Conservation (phyloP, 805 yeast species). For the Maudiozyma pseudohumilis region DNA sequence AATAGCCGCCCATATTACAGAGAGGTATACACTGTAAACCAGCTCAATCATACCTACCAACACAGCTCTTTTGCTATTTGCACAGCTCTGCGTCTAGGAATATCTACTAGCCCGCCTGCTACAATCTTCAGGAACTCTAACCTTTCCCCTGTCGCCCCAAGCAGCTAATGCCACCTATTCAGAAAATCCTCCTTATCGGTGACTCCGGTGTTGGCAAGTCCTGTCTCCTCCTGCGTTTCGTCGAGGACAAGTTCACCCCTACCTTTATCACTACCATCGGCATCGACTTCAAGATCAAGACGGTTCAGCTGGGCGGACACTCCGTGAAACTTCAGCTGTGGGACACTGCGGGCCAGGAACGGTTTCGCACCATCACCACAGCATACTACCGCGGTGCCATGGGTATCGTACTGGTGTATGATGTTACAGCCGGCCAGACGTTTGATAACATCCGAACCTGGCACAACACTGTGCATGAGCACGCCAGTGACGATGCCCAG, state of each 20-base stretch:
- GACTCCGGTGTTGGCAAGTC: constrained; percentile 88
- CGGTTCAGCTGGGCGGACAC: constrained; percentile 85
- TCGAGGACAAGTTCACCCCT: constrained; percentile 92
- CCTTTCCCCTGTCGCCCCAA: no score
- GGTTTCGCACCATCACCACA: constrained; percentile 89
- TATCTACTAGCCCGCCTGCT: no score
- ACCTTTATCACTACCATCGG: constrained; percentile 95
- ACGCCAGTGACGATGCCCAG: constrained; percentile 95
- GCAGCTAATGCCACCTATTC: no score
- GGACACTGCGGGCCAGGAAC: constrained; percentile 95
- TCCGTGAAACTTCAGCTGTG: constrained; percentile 88
- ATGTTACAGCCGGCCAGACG: constrained; percentile 79
- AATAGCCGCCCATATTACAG: no score
- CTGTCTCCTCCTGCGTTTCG: constrained; percentile 82
- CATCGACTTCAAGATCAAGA: constrained; percentile 93
- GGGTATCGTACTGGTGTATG: constrained; percentile 76
- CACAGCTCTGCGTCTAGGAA: no score
- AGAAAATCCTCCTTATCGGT: constrained; percentile 86
- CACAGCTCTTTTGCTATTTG: no score
- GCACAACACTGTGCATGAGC: constrained; percentile 91
- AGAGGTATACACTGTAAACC: no score
- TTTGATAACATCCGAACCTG: constrained; percentile 88
- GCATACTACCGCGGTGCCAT: constrained; percentile 85
- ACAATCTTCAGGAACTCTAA: no score
- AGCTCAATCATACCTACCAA: no score